These are phyloP conservation scores for Macrolepiota dolichaula DNA, from an alignment of 768 basidiomycete genomes.

Conservation along the genomic window DNA sequence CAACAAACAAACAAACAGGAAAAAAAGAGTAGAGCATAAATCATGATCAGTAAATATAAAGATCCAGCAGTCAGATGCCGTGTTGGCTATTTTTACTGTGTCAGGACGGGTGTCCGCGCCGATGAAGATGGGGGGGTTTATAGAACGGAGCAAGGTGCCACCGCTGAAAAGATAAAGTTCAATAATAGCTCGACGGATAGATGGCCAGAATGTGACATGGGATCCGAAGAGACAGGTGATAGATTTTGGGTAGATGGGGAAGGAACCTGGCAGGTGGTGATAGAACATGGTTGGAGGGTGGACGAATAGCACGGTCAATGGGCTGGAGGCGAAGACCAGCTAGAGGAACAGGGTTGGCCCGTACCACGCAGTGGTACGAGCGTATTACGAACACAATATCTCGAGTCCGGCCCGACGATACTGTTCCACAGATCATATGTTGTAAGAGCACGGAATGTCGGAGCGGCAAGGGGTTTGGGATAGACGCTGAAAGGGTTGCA, in stretches of 20 bases:
- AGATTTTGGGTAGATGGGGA: neutral
- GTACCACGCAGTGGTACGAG: neutral
- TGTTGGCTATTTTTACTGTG: neutral
- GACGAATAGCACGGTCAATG: neutral
- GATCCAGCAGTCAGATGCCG: neutral
- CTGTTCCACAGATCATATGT: neutral
- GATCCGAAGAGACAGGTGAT: neutral
- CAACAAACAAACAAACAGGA: neutral
- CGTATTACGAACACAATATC: neutral
- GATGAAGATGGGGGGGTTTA: neutral
- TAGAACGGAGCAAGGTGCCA: too few species aligned
- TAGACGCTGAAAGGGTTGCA: neutral
- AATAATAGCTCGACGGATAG: neutral
- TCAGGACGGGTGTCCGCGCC: neutral
- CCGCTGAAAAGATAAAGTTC: neutral
- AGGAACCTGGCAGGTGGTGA: neutral
- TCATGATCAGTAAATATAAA: neutral
- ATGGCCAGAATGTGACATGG: neutral
- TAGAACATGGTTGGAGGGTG: neutral
- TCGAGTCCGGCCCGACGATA: neutral
- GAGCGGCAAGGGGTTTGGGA: neutral
- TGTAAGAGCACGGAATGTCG: neutral
- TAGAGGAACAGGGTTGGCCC: neutral
- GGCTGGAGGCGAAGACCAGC: neutral
- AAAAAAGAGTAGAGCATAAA: neutral